Percentiles rank a stretch among this genome's conserved stretches.
Conservation (phyloP, 2,329 filamentous ascomycete genomes). For the Fusarium phyllophilum region DNA sequence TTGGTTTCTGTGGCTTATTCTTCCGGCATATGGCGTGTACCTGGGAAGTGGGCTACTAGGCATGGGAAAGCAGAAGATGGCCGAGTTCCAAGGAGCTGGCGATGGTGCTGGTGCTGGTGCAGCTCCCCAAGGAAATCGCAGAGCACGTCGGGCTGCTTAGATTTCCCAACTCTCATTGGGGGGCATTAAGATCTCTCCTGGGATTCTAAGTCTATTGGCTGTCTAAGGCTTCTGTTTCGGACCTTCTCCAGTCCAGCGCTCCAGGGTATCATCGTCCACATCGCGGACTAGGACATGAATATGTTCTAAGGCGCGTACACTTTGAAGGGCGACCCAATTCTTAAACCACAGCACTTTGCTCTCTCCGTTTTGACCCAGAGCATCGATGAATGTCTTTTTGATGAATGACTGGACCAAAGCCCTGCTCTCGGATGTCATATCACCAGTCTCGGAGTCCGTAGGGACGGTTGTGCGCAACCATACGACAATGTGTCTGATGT, state of each 20-base stretch:
- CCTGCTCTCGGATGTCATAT: slow-evolving; percentile 76
- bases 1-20: slow-evolving; percentile 65
- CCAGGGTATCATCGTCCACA: slow-evolving; percentile 61
- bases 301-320: slow-evolving; percentile 87
- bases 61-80: slow-evolving; percentile 63
- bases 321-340: slow-evolving; percentile 91
- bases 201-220: background rate
- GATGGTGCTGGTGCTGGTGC: slow-evolving; percentile 48
- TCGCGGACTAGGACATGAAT: slow-evolving; percentile 79
- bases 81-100: slow-evolving; percentile 55
- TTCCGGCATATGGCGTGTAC: slow-evolving; percentile 66
- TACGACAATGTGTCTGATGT: slow-evolving; percentile 84
- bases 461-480: slow-evolving; percentile 88
- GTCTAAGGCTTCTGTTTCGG: slow-evolving; percentile 49
- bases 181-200: slow-evolving; percentile 7
- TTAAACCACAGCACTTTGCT: slow-evolving; percentile 84
- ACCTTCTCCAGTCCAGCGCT: slow-evolving; percentile 63
- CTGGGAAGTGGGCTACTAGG: slow-evolving; percentile 65
- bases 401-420: slow-evolving; percentile 75
- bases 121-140: slow-evolving; percentile 60
- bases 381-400: slow-evolving; percentile 71
- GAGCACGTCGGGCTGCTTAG: slow-evolving; percentile 64
- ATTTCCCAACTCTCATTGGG: background rate
- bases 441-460: slow-evolving; percentile 75
- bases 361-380: slow-evolving; percentile 60